These are phyloP conservation scores for Plasmopara muralis DNA, from an alignment of 352 stramenopile genomes.

Conservation along the genomic window DNA sequence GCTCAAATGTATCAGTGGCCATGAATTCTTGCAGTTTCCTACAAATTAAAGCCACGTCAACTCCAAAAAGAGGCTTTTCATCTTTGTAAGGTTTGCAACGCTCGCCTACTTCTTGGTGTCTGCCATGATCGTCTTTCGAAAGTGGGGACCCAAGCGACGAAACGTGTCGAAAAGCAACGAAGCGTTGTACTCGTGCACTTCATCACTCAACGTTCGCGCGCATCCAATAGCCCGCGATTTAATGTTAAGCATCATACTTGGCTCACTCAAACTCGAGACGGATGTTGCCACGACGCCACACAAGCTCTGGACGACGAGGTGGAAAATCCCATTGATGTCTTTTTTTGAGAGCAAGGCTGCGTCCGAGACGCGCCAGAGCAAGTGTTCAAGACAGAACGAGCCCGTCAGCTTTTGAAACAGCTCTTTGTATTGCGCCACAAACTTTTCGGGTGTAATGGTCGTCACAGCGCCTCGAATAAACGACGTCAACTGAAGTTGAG, in stretches of 20 bases:
- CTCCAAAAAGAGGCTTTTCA: too few species aligned
- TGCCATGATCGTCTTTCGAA: slow-evolving; percentile 46
- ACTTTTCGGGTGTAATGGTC: slow-evolving; percentile 67
- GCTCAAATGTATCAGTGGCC: slow-evolving; percentile 62
- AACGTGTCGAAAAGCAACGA: slow-evolving; percentile 62
- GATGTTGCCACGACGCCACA: slow-evolving; percentile 63
- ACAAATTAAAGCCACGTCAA: not conserved
- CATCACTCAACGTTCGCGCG: slow-evolving; percentile 52
- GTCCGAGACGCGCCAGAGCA: slow-evolving; percentile 66
- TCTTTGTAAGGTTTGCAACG: not conserved
- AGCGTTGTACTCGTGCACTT: slow-evolving; percentile 73
- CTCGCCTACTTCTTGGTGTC: slow-evolving; percentile 53
- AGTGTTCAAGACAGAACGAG: slow-evolving; percentile 65
- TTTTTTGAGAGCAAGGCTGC: slow-evolving; percentile 70
- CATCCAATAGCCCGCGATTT: slow-evolving; percentile 57
- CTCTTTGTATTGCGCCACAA: slow-evolving; percentile 69
- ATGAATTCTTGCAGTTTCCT: slow-evolving; percentile 64
- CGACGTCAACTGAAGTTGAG: slow-evolving; percentile 65
- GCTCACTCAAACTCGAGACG: slow-evolving; percentile 45
- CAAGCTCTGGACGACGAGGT: slow-evolving; percentile 68
- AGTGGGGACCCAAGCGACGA: slow-evolving; percentile 47
- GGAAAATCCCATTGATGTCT: slow-evolving; percentile 76
- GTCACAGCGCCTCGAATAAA: slow-evolving; percentile 65
- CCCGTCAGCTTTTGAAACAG: slow-evolving; percentile 73
- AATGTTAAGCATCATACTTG: slow-evolving; percentile 59